phyloP scores from a whole-genome alignment of 768 basidiomycete genomes.

The Steccherinum ochraceum region DNA sequence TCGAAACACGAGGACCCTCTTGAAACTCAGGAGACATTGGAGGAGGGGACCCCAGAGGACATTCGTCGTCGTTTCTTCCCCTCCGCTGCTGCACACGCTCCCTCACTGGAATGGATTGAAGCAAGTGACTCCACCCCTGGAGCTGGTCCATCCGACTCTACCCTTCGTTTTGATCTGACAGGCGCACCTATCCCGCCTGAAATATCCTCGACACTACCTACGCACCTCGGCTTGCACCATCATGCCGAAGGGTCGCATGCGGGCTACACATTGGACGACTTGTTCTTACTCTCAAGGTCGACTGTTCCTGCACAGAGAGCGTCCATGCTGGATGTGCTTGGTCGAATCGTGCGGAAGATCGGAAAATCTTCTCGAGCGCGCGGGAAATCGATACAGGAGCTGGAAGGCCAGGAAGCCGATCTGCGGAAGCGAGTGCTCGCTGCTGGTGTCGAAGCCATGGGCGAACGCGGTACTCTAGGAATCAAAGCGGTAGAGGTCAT shows the following conservation, averaged over 20 bases:
- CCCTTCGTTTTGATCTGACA: conserved; percentile 60
- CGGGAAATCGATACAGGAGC: conserved; percentile 16
- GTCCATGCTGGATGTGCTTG: conserved; percentile 71
- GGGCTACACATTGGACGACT: conserved; percentile 84
- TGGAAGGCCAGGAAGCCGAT: conserved; percentile 30
- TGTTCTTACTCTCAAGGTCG: conserved; percentile 73
- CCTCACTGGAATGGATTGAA: conserved; percentile 78
- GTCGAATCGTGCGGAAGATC: conserved; percentile 42
- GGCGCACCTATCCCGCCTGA: conserved; percentile 60
- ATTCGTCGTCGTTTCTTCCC: conserved; percentile 86
- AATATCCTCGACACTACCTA: conserved; percentile 56
- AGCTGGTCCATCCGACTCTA: conserved; percentile 13
- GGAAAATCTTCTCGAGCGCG: conserved; percentile 10
- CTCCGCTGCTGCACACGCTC: conserved; percentile 55
- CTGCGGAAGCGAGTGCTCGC: conserved; percentile 60
- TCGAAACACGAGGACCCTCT: neutral
- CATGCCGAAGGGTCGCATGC: conserved; percentile 77
- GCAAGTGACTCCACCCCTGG: conserved; percentile 21
- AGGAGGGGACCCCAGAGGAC: conserved; percentile 75
- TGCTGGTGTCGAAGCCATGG: conserved; percentile 59
- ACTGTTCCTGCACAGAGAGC: conserved; percentile 81
- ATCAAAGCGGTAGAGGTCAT: conserved; percentile 62
- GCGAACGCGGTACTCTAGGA: conserved; percentile 60
- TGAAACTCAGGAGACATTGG: too few species aligned
- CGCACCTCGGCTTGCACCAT: conserved; percentile 86